Base-by-base conservation (phyloP, 495 filamentous ascomycete species). In the Aspergillus saccharolyticus region DNA sequence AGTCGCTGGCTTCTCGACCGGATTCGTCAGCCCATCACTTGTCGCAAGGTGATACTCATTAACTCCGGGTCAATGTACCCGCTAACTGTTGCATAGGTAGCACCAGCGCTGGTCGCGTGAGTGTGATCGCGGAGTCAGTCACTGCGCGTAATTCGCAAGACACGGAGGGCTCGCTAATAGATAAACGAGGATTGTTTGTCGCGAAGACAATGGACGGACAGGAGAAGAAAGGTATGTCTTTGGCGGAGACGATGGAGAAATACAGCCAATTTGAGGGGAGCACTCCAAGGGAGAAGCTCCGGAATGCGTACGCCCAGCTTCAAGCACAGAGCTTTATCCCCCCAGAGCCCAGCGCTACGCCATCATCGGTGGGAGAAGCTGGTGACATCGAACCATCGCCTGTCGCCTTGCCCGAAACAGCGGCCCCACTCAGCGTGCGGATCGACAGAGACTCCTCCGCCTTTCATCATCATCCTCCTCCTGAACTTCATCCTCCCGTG, bases 331-430 rank as follows among this genome's bases (percentile, higher is more conserved):
- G 44, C 17, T 54, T 22, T 39, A 21, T 54, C 15, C 30, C 16
- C 12, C 10, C 54, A 16, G 67, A 63, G 53, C 44, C 59, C 15
- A 69, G 67, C 48, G 64, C 63, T 8, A 77, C 73, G 2, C 73
- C 76, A n/a, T 77, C 76, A 16, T 76, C 74, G 15, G 33, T 39
- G 33, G 33, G 33, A 9, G 33, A 39, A 12, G 62, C 66, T 19
- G 74, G 67, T 6, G 76, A 78, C 64, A 71, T 78, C 21, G 74
- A 77, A 30, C 63, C 74, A 30, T 63, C 65, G 3, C 62, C 69
- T 25, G 45, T 58, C 9, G 52, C 68, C 20, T 44, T 69, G 10
- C 70, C 73, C 1, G 71, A 75, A 49, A 70, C 59, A 18, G 64
- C 61, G 16, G 62, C 63, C 5, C 76, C 74, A 24, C 65, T 77